Conservation (phyloP, 345 rosid genomes). For the Moricandia moricandioides region DNA sequence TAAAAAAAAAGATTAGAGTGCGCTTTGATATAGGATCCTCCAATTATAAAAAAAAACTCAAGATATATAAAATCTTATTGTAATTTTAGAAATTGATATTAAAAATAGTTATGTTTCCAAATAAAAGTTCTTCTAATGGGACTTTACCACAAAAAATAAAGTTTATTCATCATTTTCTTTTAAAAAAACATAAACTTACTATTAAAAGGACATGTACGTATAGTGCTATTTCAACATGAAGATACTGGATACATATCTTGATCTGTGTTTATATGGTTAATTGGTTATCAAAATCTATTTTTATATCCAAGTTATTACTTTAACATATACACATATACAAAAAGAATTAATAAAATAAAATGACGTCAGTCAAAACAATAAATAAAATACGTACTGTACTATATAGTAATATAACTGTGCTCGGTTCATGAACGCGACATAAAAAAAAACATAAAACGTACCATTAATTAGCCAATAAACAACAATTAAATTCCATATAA, state of each 20-base stretch:
- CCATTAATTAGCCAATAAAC: conserved; percentile 8
- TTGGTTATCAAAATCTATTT: not conserved
- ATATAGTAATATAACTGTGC: conserved; percentile 6
- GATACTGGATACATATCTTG: not conserved
- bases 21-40: not conserved
- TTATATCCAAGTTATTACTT: not conserved
- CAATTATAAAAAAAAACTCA: not conserved
- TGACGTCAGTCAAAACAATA: not conserved
- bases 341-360: not conserved
- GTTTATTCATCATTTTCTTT: not conserved
- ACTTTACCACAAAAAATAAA: not conserved
- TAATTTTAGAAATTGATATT: not conserved
- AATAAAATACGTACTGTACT: not conserved
- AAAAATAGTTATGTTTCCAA: not conserved
- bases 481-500: conserved; percentile 7
- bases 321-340: not conserved
- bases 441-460: not conserved
- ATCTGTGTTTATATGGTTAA: not conserved
- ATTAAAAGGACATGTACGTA: not conserved
- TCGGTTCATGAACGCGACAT: conserved; percentile 28
- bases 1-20: not conserved
- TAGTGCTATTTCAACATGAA: not conserved
- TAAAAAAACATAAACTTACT: not conserved
- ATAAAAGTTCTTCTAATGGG: not conserved
- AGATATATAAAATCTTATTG: not conserved